Evolutionary conservation across 1,284 basidiomycete species (phyloP), one percentile per base, ranked within the genome.

Genomic region (Chiua sp.): DNA sequence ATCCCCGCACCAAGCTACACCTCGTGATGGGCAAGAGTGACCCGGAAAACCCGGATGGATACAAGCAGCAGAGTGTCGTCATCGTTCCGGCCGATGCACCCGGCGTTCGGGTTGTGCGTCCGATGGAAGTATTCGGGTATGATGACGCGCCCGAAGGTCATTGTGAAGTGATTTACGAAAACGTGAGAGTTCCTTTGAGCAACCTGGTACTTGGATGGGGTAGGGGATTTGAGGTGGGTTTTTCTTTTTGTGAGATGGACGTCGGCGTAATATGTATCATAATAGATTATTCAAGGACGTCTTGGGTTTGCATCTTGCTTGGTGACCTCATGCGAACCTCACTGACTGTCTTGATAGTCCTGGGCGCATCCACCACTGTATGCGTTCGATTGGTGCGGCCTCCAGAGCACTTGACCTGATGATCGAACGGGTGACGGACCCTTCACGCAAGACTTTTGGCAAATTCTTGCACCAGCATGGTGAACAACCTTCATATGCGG

Each of bases 311-410:
- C 74, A 35, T 57, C 35, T 58, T 51, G 8, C 51, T 37, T 37
- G 15, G 20, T 20, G 13, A 7, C 55, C 28, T 47, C 33, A 49
- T 7, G 37, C n/a, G 52, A 22, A 55, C 49, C 57, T 55, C 5
- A 33, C 37, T 58, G 33, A 51, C 57, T 13, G 63, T 50, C 53
- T 58, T 61, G 49, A 65, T 42, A 92, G 92, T 51, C 97, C 97
- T 59, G 97, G 97, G 28, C 90, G 98, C 59, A 93, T 98, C 68
- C 97, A 98, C 75, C 97, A 99, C 76, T 98, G 96, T 82, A 99
- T 99, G 97, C 89, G 97, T 51, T 93, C 94, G 23, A 93, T 99
- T 62, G 97, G 97, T 47, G 85, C 87, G 28, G 98, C 96, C 2
- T 88, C 91, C 62, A 83, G 86, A 30, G 92, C 97, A 2, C 80